phyloP scores from a whole-genome alignment of 495 filamentous ascomycete species.

The Hypomontagnella monticulosa region DNA sequence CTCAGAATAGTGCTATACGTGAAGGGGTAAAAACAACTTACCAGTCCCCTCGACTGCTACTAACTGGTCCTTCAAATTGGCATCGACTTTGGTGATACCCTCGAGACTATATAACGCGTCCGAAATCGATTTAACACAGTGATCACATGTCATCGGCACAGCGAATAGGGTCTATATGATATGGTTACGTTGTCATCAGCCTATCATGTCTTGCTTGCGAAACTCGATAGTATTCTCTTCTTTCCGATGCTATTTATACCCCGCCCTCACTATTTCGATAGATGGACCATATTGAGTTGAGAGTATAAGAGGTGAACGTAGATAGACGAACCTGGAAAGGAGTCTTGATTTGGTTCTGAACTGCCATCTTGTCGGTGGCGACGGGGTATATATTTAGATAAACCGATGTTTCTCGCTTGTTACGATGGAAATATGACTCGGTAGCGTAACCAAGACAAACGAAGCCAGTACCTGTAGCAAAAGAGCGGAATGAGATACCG shows the following conservation, averaged over 20 bases:
- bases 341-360: constrained; percentile 49
- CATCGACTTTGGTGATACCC: constrained; percentile 75
- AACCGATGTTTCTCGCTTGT: constrained; percentile 27
- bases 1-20: neutral
- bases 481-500: constrained; percentile 31
- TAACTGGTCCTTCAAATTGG: constrained; percentile 72
- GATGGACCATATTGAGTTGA: constrained; percentile 27
- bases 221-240: neutral
- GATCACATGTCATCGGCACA: constrained; percentile 90
- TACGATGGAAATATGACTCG: constrained; percentile 38
- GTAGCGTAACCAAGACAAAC: constrained; percentile 33
- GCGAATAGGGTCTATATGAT: constrained; percentile 83
- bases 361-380: constrained; percentile 31
- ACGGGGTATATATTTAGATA: constrained; percentile 14
- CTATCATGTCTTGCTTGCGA: constrained; percentile 8
- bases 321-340: constrained; percentile 57
- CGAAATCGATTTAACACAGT: constrained; percentile 86
- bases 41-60: constrained; percentile 74
- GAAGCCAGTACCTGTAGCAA: constrained; percentile 28
- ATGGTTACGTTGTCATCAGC: constrained; percentile 37
- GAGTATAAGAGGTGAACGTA: constrained; percentile 6
- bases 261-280: constrained; percentile 9
- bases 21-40: constrained; percentile 44
- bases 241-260: neutral
- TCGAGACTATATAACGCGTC: constrained; percentile 74